Percentiles rank a stretch among this genome's conserved stretches.
Evolutionary conservation across 169 alveolate species (phyloP).

Genomic region (Eimeria tenella): DNA sequence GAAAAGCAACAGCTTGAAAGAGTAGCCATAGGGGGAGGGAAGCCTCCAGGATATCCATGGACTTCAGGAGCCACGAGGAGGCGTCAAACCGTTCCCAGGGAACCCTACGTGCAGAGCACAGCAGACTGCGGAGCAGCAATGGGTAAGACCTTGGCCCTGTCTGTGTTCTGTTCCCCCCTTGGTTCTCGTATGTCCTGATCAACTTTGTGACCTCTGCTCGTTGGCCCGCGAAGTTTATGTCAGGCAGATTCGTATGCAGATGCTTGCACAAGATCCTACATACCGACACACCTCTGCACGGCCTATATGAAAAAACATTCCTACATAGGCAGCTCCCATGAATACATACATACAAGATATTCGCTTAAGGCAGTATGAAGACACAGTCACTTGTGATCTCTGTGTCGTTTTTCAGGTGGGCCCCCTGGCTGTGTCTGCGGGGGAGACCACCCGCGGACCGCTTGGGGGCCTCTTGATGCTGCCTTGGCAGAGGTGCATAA

Average conservation of each 20-base stretch:
- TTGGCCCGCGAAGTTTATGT: too few relatives aligned
- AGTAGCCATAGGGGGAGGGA: constrained; percentile 31
- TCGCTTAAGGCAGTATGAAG: too few relatives aligned
- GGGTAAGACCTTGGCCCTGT: not conserved
- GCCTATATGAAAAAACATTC: not conserved
- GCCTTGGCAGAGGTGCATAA: constrained; percentile 41
- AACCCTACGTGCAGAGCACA: not conserved
- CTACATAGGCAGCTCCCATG: not conserved
- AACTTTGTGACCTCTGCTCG: too few relatives aligned
- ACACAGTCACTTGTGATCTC: too few relatives aligned
- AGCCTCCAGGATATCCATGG: not conserved
- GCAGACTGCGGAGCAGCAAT: not conserved
- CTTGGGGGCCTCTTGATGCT: constrained; percentile 48
- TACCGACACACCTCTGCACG: too few relatives aligned
- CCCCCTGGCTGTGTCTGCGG: constrained; percentile 43
- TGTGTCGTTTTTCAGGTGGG: constrained; percentile 1
- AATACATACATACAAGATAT: not conserved
- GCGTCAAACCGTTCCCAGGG: not conserved
- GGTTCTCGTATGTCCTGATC: too few relatives aligned
- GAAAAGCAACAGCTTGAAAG: constrained; percentile 42
- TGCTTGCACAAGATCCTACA: too few relatives aligned
- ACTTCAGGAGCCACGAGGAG: constrained; percentile 1
- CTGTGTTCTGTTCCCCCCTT: too few relatives aligned
- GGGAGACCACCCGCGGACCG: constrained; percentile 41
- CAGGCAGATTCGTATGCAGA: too few relatives aligned